phyloP scores from a whole-genome alignment of 352 stramenopile species.

The Pythium sp. region DNA sequence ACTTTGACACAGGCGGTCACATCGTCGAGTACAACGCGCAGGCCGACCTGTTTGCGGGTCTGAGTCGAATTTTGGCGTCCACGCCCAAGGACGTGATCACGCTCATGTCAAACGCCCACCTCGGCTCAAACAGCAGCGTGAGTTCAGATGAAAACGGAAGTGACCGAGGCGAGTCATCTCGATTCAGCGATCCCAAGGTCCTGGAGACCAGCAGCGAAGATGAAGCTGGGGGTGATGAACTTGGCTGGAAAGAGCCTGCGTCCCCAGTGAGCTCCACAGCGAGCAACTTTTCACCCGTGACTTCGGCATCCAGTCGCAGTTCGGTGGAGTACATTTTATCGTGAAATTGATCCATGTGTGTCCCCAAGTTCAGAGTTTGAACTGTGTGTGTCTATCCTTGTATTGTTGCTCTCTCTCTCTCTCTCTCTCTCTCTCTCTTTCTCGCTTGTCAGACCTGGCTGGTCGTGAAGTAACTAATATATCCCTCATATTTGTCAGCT shows the following conservation, averaged over 20 bases:
- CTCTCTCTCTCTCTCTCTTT: too few relatives aligned
- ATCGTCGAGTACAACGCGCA: not conserved
- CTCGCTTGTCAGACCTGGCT: too few relatives aligned
- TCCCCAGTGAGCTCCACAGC: not conserved
- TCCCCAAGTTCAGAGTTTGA: not conserved
- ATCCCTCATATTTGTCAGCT: too few relatives aligned
- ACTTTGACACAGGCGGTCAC: not conserved
- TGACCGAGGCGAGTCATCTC: not conserved
- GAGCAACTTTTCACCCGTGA: not conserved
- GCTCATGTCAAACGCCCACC: not conserved
- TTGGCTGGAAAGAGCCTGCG: not conserved
- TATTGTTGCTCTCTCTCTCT: too few relatives aligned
- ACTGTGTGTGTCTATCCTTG: too few relatives aligned
- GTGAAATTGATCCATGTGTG: not conserved
- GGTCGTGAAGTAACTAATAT: too few relatives aligned
- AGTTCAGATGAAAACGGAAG: not conserved
- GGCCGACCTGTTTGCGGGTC: not conserved
- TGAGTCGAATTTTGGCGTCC: not conserved
- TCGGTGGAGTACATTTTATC: not conserved
- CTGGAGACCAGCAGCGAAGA: not conserved
- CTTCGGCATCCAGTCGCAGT: not conserved
- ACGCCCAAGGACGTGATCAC: not conserved
- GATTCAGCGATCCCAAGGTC: not conserved
- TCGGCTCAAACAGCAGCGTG: not conserved
- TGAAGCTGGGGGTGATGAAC: not conserved